Conservation (phyloP, 768 basidiomycete genomes). For the Daedalea quercina region DNA sequence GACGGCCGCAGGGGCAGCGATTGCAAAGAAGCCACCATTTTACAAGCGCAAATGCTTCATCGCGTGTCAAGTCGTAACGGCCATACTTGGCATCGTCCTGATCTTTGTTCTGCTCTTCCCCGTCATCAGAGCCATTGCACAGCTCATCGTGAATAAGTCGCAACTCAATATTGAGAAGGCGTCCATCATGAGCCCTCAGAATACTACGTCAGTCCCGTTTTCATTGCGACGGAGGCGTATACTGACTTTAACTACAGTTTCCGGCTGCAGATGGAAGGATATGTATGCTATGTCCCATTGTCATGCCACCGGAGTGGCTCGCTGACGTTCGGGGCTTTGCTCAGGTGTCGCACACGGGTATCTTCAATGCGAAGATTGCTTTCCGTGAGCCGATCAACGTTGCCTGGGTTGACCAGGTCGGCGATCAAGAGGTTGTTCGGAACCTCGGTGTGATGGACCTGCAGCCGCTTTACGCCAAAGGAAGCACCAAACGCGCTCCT, state of each 20-base stretch:
- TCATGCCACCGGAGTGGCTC: background rate
- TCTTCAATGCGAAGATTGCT: conserved; percentile 53
- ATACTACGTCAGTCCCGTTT: conserved; percentile 41
- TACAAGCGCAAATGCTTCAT: conserved; percentile 64
- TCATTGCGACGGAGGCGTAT: background rate
- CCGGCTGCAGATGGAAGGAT: conserved; percentile 42
- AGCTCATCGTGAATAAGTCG: conserved; percentile 53
- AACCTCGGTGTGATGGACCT: conserved; percentile 51
- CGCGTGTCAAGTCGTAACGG: conserved; percentile 42
- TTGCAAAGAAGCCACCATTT: conserved; percentile 30
- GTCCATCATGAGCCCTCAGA: conserved; percentile 45
- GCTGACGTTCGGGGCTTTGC: background rate
- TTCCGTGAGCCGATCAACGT: conserved; percentile 55
- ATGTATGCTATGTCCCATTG: conserved; percentile 29
- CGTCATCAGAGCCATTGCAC: conserved; percentile 58
- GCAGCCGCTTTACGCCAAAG: conserved; percentile 37
- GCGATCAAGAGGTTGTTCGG: conserved; percentile 26
- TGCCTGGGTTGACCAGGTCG: conserved; percentile 47
- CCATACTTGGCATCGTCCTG: conserved; percentile 50
- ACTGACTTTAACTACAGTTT: conserved; percentile 33
- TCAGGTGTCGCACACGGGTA: conserved; percentile 61
- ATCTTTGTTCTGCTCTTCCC: conserved; percentile 66
- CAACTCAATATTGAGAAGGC: conserved; percentile 48
- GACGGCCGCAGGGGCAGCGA: too few relatives aligned
- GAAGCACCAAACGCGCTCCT: conserved; percentile 41